A percentile compares a stretch with the other conserved stretches of the same genome.
Conservation (phyloP, 2,329 filamentous ascomycete species). For the Alternaria triticimaculans region DNA sequence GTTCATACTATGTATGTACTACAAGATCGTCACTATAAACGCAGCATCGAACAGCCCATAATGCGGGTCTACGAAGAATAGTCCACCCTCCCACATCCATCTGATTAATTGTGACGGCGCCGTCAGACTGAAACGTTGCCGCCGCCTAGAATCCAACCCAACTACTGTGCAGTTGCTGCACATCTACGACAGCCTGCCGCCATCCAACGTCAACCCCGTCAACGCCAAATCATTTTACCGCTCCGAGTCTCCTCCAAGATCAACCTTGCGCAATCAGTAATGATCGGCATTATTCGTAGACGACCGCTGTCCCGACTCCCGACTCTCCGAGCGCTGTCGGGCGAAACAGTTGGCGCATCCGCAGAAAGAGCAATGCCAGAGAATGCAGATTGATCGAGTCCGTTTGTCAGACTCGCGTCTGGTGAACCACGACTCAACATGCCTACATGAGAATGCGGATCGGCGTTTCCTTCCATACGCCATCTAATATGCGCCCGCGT, state of each 20-base stretch:
- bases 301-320: neutral
- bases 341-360: conserved; percentile 1
- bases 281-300: neutral
- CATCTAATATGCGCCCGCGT: neutral
- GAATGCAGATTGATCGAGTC: conserved; percentile 3
- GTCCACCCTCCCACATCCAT: neutral
- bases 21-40: neutral
- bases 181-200: neutral
- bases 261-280: conserved; percentile 1
- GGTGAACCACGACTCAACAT: neutral
- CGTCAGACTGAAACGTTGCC: neutral
- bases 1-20: neutral
- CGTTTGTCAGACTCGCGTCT: conserved; percentile 3
- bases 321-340: conserved; percentile 1
- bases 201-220: conserved; percentile 12
- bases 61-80: neutral
- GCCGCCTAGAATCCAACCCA: conserved; percentile 8
- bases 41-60: neutral
- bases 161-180: conserved; percentile 1
- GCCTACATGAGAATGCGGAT: neutral
- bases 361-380: conserved; percentile 3
- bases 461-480: neutral
- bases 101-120: neutral
- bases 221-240: conserved; percentile 23
- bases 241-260: neutral